Evolutionary conservation across 2,329 filamentous ascomycete species (phyloP).

Genomic region (Karstenula rhodostoma): DNA sequence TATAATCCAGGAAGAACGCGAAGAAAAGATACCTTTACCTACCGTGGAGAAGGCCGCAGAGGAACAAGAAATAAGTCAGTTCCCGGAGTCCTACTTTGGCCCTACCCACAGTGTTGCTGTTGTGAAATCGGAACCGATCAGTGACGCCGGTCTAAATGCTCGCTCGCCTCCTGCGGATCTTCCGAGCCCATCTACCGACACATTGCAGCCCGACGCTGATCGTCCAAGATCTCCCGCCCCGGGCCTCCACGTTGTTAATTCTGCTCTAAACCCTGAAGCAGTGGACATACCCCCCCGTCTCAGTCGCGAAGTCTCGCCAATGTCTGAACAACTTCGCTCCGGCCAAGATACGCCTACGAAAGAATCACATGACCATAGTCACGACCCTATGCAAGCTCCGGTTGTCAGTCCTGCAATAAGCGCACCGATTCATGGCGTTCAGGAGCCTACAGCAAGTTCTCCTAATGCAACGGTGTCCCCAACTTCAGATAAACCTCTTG

Average conservation of each 20-base stretch:
- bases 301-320: slow-evolving; percentile 30
- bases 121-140: slow-evolving; percentile 32
- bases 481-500: slow-evolving; percentile 51
- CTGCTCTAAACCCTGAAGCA: slow-evolving; percentile 46
- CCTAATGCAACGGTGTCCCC: slow-evolving; percentile 33
- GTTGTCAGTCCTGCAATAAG: slow-evolving; percentile 15
- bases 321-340: slow-evolving; percentile 15
- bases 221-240: slow-evolving; percentile 33
- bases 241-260: slow-evolving; percentile 56
- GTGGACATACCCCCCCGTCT: slow-evolving; percentile 48
- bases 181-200: slow-evolving; percentile 25
- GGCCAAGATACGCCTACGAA: slow-evolving; percentile 15
- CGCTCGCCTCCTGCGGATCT: slow-evolving; percentile 26
- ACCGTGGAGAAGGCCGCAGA: slow-evolving; percentile 26
- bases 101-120: slow-evolving; percentile 35
- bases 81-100: slow-evolving; percentile 38
- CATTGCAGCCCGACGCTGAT: slow-evolving; percentile 19
- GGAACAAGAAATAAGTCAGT: slow-evolving; percentile 28
- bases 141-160: slow-evolving; percentile 24
- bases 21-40: slow-evolving; percentile 21
- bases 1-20: slow-evolving; percentile 17
- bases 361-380: not conserved
- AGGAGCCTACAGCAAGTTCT: slow-evolving; percentile 31
- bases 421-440: slow-evolving; percentile 9
- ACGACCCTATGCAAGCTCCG: slow-evolving; percentile 26